Conservation (phyloP, 306 rosid genomes). For the Ceratonia siliqua region DNA sequence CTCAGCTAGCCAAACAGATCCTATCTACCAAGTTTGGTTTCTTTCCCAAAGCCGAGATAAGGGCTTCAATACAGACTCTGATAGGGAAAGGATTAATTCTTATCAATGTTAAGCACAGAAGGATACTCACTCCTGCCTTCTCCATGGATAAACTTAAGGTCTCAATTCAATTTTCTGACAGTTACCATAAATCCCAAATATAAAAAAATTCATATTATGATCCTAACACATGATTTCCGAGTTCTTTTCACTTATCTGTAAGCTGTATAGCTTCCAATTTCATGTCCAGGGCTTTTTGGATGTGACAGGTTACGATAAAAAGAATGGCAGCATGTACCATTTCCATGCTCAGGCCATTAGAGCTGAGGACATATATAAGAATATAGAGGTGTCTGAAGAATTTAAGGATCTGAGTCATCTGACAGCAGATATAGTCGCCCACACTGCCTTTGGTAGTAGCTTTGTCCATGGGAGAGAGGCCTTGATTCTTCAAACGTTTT, state of each 20-base stretch:
- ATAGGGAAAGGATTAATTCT: conserved; percentile 22
- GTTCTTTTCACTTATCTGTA: not conserved
- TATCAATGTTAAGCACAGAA: conserved; percentile 20
- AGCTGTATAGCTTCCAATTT: too few species aligned
- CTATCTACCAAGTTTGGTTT: conserved; percentile 39
- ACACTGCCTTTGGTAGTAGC: conserved; percentile 37
- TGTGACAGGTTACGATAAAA: conserved; percentile 38
- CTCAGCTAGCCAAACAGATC: conserved; percentile 33
- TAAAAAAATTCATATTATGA: not conserved
- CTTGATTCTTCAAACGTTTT: too few species aligned
- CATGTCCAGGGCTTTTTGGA: not conserved
- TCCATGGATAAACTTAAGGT: conserved; percentile 42
- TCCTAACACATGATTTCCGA: too few species aligned
- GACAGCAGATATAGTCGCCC: conserved; percentile 41
- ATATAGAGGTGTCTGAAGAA: conserved; percentile 19
- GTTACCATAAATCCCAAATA: too few species aligned
- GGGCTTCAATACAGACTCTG: not conserved
- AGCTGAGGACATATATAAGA: conserved; percentile 7
- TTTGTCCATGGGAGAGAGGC: conserved; percentile 34
- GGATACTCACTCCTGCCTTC: conserved; percentile 40
- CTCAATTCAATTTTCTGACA: not conserved
- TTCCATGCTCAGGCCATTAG: conserved; percentile 13
- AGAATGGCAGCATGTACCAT: conserved; percentile 41
- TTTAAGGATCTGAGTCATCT: conserved; percentile 35
- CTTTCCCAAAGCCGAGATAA: not conserved